Percentiles rank a stretch among this genome's conserved stretches.
Conservation (phyloP, 441 rosid genomes). For the Bruguiera hainesii region DNA sequence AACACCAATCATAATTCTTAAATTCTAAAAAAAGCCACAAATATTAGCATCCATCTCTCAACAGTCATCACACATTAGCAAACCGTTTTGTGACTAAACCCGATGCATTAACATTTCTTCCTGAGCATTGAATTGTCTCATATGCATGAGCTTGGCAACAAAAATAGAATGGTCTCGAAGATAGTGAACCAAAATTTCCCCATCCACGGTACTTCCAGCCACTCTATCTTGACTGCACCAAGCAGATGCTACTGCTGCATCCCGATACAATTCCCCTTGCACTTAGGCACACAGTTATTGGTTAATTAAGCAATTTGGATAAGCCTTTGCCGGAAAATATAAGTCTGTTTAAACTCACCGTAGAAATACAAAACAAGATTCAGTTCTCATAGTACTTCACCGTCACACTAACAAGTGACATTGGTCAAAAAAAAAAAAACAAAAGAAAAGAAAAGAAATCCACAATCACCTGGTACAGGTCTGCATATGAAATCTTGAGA, state of each 20-base stretch:
- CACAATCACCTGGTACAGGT: conserved; percentile 68
- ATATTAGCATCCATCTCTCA: not conserved
- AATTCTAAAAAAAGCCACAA: not conserved
- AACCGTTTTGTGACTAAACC: not conserved
- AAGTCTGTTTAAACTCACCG: too few relatives aligned
- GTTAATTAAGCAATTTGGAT: not conserved
- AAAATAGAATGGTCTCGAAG: not conserved
- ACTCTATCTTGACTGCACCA: not conserved
- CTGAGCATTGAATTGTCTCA: not conserved
- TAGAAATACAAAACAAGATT: not conserved
- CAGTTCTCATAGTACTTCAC: not conserved
- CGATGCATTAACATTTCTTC: not conserved
- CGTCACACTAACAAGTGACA: not conserved
- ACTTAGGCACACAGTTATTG: not conserved
- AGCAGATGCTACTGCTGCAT: not conserved
- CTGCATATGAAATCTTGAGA: conserved; percentile 83
- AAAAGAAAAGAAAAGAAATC: not conserved
- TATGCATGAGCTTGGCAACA: not conserved
- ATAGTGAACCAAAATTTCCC: not conserved
- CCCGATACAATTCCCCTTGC: not conserved
- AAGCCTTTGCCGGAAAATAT: not conserved
- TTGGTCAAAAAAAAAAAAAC: not conserved
- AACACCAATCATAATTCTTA: not conserved
- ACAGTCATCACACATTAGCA: not conserved
- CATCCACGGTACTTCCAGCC: not conserved